phyloP scores from a whole-genome alignment of 2,329 filamentous ascomycete species.

The Paracorniculantispora psalliotae region DNA sequence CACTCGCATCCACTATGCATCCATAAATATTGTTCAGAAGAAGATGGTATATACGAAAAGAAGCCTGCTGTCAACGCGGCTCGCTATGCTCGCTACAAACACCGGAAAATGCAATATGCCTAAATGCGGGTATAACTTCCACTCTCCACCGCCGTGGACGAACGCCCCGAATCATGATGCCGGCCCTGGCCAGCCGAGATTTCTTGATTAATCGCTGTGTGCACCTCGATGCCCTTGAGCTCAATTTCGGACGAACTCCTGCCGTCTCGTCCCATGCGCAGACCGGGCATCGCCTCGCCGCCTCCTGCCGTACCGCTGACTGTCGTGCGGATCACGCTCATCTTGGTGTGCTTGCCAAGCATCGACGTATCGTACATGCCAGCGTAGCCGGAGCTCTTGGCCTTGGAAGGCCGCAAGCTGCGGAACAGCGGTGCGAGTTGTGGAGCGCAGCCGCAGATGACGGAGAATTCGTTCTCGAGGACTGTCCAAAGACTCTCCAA shows the following conservation, averaged over 20 bases:
- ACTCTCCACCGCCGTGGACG: background rate
- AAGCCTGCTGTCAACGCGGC: conserved; percentile 1
- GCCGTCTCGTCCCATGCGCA: background rate
- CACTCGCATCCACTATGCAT: background rate
- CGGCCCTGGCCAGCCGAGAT: conserved; percentile 2
- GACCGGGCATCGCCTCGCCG: background rate
- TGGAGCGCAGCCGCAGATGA: conserved; percentile 13
- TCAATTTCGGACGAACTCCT: conserved; percentile 17
- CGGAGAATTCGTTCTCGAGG: conserved; percentile 13
- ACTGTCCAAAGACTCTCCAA: conserved; percentile 10
- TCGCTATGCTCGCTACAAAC: conserved; percentile 10
- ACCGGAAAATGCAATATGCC: conserved; percentile 11
- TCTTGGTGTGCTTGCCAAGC: conserved; percentile 8
- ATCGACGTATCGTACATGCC: conserved; percentile 10
- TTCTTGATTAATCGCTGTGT: conserved; percentile 16
- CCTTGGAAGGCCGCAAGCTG: background rate
- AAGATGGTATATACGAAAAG: background rate
- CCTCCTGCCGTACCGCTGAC: conserved; percentile 1
- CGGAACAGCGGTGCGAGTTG: conserved; percentile 12
- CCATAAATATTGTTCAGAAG: background rate
- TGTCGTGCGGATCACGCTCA: conserved; percentile 13
- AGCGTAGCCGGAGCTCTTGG: conserved; percentile 8
- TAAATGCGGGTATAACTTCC: conserved; percentile 12
- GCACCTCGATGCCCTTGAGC: conserved; percentile 18
- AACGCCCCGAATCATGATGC: background rate